These are phyloP conservation scores for Dendrobium officinale DNA, from an alignment of 106 monocot species.

Conservation along the genomic window DNA sequence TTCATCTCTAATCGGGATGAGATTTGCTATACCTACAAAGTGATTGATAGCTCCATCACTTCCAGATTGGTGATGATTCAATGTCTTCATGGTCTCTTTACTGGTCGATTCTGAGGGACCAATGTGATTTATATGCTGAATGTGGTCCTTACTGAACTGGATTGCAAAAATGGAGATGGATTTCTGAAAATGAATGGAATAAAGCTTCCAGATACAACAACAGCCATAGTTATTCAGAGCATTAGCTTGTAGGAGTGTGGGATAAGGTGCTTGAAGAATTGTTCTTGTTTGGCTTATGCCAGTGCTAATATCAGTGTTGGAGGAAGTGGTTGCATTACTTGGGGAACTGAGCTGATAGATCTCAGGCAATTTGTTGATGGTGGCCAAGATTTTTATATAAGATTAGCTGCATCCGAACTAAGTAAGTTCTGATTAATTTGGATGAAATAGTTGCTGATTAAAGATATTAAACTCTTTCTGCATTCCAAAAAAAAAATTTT, in stretches of 20 bases:
- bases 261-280: neutral
- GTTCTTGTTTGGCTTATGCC: conserved; percentile 13
- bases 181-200: conserved; percentile 18
- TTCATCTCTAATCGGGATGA: conserved; percentile 7
- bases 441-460: neutral
- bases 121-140: conserved; percentile 19
- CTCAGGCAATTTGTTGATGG: neutral
- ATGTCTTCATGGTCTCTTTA: conserved; percentile 19
- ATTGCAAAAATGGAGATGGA: conserved; percentile 27
- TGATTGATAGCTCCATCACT: conserved; percentile 7
- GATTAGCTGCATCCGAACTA: neutral
- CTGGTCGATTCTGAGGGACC: conserved; percentile 20
- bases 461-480: neutral
- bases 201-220: conserved; percentile 29
- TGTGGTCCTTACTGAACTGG: conserved; percentile 44
- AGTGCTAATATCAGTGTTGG: neutral
- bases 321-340: conserved; percentile 1
- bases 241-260: neutral
- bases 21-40: neutral
- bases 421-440: neutral
- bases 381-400: neutral
- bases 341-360: conserved; percentile 1
- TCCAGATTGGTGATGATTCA: conserved; percentile 8
- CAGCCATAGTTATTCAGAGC: neutral
- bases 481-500: neutral